A percentile compares a stretch with the other conserved stretches of the same genome.
Evolutionary conservation across 139 green algal genomes (phyloP).

Genomic region (Yamagishiella unicocca): DNA sequence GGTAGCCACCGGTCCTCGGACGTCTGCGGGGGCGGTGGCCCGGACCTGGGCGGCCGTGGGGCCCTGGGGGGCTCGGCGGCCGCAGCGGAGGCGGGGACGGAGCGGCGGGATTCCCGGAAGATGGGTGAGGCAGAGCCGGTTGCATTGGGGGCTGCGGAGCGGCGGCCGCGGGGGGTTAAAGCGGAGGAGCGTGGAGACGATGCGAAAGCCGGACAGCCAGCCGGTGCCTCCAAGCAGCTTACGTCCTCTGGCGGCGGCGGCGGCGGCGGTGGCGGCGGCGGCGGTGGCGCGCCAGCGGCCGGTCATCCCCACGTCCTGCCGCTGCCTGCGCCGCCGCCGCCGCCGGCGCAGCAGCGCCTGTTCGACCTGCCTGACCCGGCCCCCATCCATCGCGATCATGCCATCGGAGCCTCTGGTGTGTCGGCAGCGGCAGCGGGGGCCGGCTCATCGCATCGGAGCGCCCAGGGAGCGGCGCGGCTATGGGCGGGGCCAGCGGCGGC

Average conservation of each 20-base stretch:
- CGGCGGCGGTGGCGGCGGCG: background rate
- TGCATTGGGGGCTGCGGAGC: no score
- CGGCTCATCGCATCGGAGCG: no score
- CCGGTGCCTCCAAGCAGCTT: no score
- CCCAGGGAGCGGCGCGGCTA: background rate
- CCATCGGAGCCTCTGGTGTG: background rate
- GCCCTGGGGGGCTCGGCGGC: no score
- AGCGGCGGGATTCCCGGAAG: no score
- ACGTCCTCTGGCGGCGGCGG: background rate
- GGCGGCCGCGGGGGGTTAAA: no score
- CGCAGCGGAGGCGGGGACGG: no score
- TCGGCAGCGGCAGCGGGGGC: background rate
- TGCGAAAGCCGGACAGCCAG: no score
- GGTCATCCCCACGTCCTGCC: background rate
- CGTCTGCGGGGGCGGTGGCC: background rate
- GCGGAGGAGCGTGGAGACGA: no score
- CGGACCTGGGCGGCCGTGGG: no score
- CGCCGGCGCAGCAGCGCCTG: background rate
- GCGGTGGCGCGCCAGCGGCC: background rate
- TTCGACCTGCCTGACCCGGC: constrained; percentile 18
- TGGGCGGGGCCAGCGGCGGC: background rate
- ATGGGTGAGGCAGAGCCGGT: no score
- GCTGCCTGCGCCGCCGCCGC: background rate
- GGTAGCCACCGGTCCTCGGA: background rate
- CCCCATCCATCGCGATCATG: background rate